Conservation (phyloP, 768 basidiomycete species). For the Kwoniella dendrophila region DNA sequence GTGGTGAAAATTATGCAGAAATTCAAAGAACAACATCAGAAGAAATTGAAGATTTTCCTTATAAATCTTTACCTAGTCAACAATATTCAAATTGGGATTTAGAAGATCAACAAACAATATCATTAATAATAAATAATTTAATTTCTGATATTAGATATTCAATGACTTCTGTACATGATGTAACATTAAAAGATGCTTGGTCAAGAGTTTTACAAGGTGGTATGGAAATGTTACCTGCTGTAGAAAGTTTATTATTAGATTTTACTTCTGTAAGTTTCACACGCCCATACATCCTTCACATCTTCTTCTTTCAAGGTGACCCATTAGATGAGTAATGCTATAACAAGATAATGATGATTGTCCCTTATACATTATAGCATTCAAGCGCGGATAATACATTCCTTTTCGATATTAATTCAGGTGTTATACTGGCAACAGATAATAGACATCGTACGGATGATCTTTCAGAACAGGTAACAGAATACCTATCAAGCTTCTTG, state of each 20-base stretch:
- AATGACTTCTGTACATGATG: slow-evolving; percentile 90
- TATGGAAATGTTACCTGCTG: slow-evolving; percentile 77
- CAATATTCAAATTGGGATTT: slow-evolving; percentile 28
- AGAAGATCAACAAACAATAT: slow-evolving; percentile 68
- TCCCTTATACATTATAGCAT: slow-evolving; percentile 5
- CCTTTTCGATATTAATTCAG: slow-evolving; percentile 80
- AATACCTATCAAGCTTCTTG: slow-evolving; percentile 84
- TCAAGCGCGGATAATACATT: slow-evolving; percentile 73
- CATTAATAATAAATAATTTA: slow-evolving; percentile 60
- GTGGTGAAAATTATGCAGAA: slow-evolving; percentile 86
- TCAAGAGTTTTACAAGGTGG: slow-evolving; percentile 85
- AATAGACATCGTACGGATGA: slow-evolving; percentile 61
- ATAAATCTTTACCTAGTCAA: slow-evolving; percentile 25
- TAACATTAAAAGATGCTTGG: slow-evolving; percentile 87
- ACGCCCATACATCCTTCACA: too few relatives aligned
- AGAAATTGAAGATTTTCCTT: slow-evolving; percentile 69
- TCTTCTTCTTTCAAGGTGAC: too few relatives aligned
- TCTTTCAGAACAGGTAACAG: slow-evolving; percentile 84
- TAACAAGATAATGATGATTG: not conserved
- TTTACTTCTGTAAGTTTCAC: slow-evolving; percentile 56
- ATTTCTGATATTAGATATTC: slow-evolving; percentile 70
- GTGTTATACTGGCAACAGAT: slow-evolving; percentile 91
- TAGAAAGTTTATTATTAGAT: slow-evolving; percentile 80
- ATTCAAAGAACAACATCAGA: slow-evolving; percentile 85
- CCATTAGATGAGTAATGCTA: too few relatives aligned